Base-by-base conservation (phyloP, 1,284 basidiomycete species). In the Leccinum subrobustum region DNA sequence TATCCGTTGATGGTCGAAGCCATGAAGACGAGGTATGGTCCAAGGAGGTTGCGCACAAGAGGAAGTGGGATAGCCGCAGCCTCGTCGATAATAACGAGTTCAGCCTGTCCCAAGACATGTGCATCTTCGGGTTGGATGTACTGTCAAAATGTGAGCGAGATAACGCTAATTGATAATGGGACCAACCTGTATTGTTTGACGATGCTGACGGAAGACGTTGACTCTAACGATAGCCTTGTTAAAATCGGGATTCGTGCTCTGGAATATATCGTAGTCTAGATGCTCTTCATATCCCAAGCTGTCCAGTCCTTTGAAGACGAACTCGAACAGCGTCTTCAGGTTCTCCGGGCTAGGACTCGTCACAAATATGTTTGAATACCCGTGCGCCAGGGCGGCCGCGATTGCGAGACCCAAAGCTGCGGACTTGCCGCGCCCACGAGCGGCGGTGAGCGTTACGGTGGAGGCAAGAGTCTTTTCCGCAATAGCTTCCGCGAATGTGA, bases 1-100 rank as follows among this genome's bases (percentile, higher is more conserved):
- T 99, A 99, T 51, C 97, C 97, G 73, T 98, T 98, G 79, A 99
- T 96, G 2, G 97, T 99, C 18, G 95, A 97, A 1, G 95, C 93
- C 83, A 99, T 90, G 81, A 99, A 98, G 56, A 99, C 95, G 48
- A 98, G 91, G 77, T 99, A 99, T 0, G 96, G 96, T 0, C 97
- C 97, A 63, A 99, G 89, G 62, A 99, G 88, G 69, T 95, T 95
- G 64, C 92, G 88, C 18, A 99, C 96, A 25, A 98, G 86, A 4
- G 96, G 94, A 12, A 99, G 85, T 0, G 97, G 97, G 61, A 99
- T 98, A 16, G 97, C 97, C 6, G 97, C 97, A 3, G 96, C 97
- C 77, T 99, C 97, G 68, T 99, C 97, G 62, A 99, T 97, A 67
- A 99, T 92, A 64, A 99, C 90, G 3, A 99, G 85, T 73, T 99